Base-by-base conservation (phyloP, 2,329 filamentous ascomycete species). In the Rhytidhysteron rufulum region DNA sequence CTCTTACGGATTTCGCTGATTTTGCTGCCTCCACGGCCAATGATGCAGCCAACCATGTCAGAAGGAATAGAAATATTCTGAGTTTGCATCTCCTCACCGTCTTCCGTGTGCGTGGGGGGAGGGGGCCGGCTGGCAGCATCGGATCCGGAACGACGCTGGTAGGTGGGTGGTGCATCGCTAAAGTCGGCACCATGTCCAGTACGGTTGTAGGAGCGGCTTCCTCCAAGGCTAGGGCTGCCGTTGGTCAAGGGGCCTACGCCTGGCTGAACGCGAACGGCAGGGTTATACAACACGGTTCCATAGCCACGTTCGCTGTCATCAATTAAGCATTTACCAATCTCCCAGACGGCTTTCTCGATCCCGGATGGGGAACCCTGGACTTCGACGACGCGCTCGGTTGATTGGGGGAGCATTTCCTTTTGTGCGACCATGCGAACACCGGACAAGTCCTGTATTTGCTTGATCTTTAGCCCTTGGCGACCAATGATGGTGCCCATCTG, bases 401-500 rank as follows among this genome's bases (percentile, higher is more conserved):
- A 98, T 68, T 98, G 93, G 25, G 93, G 93, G 6, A 98, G 83
- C 93, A 98, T 98, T 62, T 98, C 93, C 73, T 98, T 98, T 70
- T 98, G 93, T 30, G 93, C 93, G 35, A 98, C 90, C 93, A 98
- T 98, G 63, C 93, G 90, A 43, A 97, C 93, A 50, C 90, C 90
- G 4, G 93, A 97, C 21, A 83, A 84, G 66, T 98, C 93, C 67
- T 98, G 93, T 54, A 98, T 98, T 66, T 96, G 88, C 79, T 98
- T 98, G 77, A 98, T 98, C 77, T 97, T 98, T 53, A 96, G 78
- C 44, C 93, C 93, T 67, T 94, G 87, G 51, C 89, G 83, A 58
- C 93, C 93, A 63, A 98, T 98, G 72, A 98, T 96, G 58, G 93
- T 98, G 48, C 93, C 93, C 93, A 98, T 98, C 72, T 98, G 93